These are phyloP conservation scores for Leavenworthia alabamica DNA, from an alignment of 345 rosid genomes.

Conservation along the genomic window DNA sequence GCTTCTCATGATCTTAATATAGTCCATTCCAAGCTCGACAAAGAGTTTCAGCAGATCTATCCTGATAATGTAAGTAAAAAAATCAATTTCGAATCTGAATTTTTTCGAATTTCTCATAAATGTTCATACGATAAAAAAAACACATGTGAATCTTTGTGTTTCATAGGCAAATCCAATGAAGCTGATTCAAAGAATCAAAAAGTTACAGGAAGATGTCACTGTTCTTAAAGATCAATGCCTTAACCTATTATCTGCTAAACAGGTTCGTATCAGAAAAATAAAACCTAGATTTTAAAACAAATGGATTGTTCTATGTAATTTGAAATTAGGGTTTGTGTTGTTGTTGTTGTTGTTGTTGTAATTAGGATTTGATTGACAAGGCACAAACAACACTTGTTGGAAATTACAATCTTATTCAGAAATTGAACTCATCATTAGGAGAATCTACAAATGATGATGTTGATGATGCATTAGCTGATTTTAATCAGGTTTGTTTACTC, in stretches of 20 bases:
- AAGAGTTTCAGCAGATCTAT: slow-evolving; percentile 67
- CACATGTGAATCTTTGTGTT: neutral
- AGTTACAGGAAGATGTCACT: slow-evolving; percentile 63
- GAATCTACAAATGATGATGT: slow-evolving; percentile 33
- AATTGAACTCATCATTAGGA: slow-evolving; percentile 58
- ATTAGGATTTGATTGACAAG: slow-evolving; percentile 87
- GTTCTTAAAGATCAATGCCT: slow-evolving; percentile 65
- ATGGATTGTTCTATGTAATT: neutral
- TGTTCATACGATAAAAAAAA: too few species aligned
- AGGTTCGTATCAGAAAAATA: slow-evolving; percentile 36
- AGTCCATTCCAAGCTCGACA: slow-evolving; percentile 69
- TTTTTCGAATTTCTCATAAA: neutral
- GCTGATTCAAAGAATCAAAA: slow-evolving; percentile 66
- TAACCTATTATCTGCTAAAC: slow-evolving; percentile 77
- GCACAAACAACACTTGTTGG: slow-evolving; percentile 66
- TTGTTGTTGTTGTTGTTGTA: neutral
- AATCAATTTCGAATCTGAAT: neutral
- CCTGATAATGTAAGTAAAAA: slow-evolving; percentile 55
- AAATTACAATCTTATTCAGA: slow-evolving; percentile 52
- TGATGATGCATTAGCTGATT: slow-evolving; percentile 64
- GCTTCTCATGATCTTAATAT: slow-evolving; percentile 59
- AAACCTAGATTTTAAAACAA: neutral
- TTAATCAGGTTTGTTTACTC: slow-evolving; percentile 54
- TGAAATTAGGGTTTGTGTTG: neutral
- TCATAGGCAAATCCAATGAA: slow-evolving; percentile 79